Evolutionary conservation across 768 basidiomycete genomes (phyloP), one percentile per base, ranked within the genome.

Genomic region (Mycena belliarum): DNA sequence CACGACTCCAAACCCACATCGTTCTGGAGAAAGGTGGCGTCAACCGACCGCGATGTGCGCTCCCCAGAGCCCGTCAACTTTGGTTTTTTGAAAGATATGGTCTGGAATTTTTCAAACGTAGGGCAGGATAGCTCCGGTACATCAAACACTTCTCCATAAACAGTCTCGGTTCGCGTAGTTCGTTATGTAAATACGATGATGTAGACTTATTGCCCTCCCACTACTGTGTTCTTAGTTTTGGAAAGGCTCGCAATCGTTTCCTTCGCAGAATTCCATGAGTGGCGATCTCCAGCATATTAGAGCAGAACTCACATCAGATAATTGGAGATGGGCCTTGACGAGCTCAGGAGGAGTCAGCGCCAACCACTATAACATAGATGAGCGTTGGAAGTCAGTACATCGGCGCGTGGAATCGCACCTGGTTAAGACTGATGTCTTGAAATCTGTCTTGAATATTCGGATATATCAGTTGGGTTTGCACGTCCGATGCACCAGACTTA

Each of bases 291-390:
- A 10, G 11, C 9, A 35, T 35, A 18, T 7, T 12, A 37, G n/a
- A n/a, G n/a, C n/a, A n/a, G n/a, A 24, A 43, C 44, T 74, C 37
- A 69, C 74, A 38, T 75, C 75, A 10, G 72, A 71, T 5, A 81
- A 51, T 24, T 73, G 73, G 23, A 81, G 71, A 48, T 80, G 76
- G 2, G 75, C 77, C 57, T 80, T 70, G 35, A 82, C 81, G 32
- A 82, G 52, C 11, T 69, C 74, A 3, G 79, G 77, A 4, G 80
- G 79, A 2, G 73, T 80, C 59, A 82, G 59, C 1, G 79, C 79
- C 5, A 82, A 67, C 78, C 77, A 79, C 72, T 73, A n/a, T 8
- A 29, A 40, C 21, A 24, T 7, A 53, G 16, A 29, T 40, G 28
- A 49, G 43, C 14, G 14, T 47, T 21, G 23, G 33, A 5, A 37